A percentile compares a stretch with the other conserved stretches of the same genome.
These are phyloP conservation scores for Trichoderma gracile DNA, from an alignment of 2,329 filamentous ascomycete species.

Conservation along the genomic window DNA sequence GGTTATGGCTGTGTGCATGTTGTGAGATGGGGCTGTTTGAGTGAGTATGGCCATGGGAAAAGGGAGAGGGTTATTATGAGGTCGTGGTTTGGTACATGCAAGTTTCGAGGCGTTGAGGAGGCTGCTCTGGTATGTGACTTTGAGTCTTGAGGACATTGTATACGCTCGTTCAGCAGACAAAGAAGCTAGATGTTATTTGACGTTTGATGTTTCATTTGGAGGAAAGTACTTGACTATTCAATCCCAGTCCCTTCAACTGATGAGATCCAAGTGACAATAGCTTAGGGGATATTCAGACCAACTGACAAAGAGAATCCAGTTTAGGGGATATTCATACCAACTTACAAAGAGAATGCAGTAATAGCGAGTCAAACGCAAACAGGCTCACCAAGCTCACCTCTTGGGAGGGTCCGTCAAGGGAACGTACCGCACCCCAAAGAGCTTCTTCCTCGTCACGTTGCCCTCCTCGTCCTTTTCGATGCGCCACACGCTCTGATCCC, in stretches of 20 bases:
- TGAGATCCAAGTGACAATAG: background rate
- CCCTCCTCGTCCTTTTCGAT: constrained; percentile 72
- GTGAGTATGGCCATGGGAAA: too few species aligned
- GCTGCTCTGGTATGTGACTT: background rate
- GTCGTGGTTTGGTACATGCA: background rate
- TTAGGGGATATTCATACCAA: background rate
- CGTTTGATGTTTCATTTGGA: background rate
- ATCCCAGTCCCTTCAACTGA: background rate
- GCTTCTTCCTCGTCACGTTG: constrained; percentile 57
- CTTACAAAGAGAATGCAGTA: background rate
- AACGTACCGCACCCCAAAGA: constrained; percentile 75
- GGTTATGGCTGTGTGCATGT: background rate
- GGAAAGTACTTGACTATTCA: background rate
- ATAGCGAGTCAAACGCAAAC: background rate
- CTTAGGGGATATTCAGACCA: background rate
- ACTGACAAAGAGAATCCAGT: background rate
- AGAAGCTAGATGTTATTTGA: background rate
- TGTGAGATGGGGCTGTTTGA: background rate
- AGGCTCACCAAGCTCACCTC: background rate
- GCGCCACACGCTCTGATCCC: constrained; percentile 68
- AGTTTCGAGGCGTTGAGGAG: background rate
- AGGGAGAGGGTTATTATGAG: background rate
- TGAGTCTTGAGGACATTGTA: background rate
- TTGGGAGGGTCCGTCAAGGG: constrained; percentile 70
- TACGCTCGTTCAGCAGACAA: background rate